Conservation (phyloP, 31 red algal species). For the Porphyra umbilicalis region DNA sequence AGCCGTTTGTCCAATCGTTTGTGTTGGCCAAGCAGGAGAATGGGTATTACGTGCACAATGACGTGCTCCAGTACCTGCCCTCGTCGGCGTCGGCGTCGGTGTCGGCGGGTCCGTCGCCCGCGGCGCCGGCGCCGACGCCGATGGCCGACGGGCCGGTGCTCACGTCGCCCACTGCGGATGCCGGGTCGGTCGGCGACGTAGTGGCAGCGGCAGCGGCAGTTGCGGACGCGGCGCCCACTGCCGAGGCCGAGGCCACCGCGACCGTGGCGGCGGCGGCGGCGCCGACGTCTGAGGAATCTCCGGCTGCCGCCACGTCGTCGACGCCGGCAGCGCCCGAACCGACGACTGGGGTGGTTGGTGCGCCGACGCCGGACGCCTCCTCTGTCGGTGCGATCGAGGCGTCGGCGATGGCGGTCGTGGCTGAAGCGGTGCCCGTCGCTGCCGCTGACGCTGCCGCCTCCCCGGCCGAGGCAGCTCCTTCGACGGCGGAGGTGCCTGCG, state of each 20-base stretch:
- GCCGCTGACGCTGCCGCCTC: neutral
- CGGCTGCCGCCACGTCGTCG: no score
- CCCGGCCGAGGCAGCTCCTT: neutral
- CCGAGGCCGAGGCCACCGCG: neutral
- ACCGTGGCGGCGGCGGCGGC: no score
- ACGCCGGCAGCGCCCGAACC: no score
- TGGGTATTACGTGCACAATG: slow-evolving; percentile 12
- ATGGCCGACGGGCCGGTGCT: neutral
- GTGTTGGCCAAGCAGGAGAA: slow-evolving; percentile 7
- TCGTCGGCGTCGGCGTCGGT: neutral
- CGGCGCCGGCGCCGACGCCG: neutral
- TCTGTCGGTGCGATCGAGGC: no score
- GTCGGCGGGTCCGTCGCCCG: neutral
- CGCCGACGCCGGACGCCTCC: no score
- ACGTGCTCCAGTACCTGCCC: neutral
- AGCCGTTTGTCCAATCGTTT: slow-evolving; percentile 13
- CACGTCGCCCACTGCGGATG: neutral
- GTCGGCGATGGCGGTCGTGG: no score
- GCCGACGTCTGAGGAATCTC: no score
- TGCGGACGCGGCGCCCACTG: neutral
- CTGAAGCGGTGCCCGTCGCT: neutral
- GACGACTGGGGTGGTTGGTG: no score
- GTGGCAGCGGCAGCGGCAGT: neutral
- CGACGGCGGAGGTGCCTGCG: neutral
- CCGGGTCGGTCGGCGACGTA: neutral